Conservation (phyloP, 805 yeast species). For the Clavispora carvajalis region DNA sequence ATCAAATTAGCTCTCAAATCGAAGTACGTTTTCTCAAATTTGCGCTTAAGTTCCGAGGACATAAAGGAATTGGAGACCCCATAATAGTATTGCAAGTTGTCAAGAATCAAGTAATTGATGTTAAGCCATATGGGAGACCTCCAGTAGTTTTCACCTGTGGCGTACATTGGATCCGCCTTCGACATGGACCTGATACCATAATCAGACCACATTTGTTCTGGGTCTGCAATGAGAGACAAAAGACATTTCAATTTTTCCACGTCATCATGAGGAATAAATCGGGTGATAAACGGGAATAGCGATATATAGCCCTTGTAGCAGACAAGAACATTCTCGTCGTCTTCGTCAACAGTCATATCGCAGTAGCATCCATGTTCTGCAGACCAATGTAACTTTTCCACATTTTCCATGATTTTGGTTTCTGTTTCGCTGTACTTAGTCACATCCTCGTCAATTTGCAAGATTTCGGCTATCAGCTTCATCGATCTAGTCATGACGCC, state of each 20-base stretch:
- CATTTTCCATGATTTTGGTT: slow-evolving; percentile 51
- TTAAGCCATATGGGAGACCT: slow-evolving; percentile 91
- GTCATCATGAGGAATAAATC: slow-evolving; percentile 47
- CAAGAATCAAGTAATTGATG: slow-evolving; percentile 78
- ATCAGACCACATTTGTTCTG: slow-evolving; percentile 68
- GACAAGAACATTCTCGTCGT: slow-evolving; percentile 58
- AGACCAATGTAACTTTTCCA: slow-evolving; percentile 80
- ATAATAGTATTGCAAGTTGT: slow-evolving; percentile 57
- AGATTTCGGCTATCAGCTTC: slow-evolving; percentile 60
- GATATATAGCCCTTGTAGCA: slow-evolving; percentile 90
- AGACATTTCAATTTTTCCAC: slow-evolving; percentile 44
- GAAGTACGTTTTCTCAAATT: slow-evolving; percentile 38
- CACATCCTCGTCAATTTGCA: slow-evolving; percentile 58
- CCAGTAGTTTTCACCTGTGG: slow-evolving; percentile 90
- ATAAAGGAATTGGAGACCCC: slow-evolving; percentile 21
- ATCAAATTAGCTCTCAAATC: slow-evolving; percentile 64
- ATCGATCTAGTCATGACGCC: slow-evolving; percentile 88
- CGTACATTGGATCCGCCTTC: slow-evolving; percentile 56
- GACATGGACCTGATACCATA: slow-evolving; percentile 83
- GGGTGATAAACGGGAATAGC: slow-evolving; percentile 76
- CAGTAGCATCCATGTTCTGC: slow-evolving; percentile 64
- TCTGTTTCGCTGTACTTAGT: slow-evolving; percentile 49
- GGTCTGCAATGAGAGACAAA: slow-evolving; percentile 57
- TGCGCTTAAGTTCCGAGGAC: slow-evolving; percentile 35
- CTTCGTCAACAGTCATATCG: slow-evolving; percentile 73